phyloP scores from a whole-genome alignment of 148 eudicot genomes.

The Camellia japonica region DNA sequence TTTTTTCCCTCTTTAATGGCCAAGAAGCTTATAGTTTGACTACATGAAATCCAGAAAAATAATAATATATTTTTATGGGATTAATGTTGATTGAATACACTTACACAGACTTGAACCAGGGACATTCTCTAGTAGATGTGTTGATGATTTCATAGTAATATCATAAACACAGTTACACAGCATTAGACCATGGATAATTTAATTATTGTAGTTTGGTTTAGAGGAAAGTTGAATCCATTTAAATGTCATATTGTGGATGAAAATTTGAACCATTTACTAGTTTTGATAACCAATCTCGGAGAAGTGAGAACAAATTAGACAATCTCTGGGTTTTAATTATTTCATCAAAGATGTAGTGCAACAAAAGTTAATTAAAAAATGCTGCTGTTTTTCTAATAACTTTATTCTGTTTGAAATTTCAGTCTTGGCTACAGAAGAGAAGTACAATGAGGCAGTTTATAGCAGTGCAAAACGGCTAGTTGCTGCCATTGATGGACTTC shows the following conservation, averaged over 20 bases:
- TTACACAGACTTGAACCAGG: no score
- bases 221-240: not conserved
- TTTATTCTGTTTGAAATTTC: slow-evolving; percentile 29
- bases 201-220: not conserved
- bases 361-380: not conserved
- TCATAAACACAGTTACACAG: not conserved
- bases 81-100: no score
- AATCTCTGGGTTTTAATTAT: not conserved
- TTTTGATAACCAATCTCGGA: not conserved
- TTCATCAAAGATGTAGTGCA: not conserved
- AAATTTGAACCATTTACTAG: not conserved
- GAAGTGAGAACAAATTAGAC: not conserved
- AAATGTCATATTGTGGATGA: not conserved
- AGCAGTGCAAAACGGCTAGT: slow-evolving; percentile 86
- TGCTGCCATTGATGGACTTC: slow-evolving; percentile 91
- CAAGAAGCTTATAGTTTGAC: not conserved
- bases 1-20: no score
- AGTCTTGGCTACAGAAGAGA: slow-evolving; percentile 95
- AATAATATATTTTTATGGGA: not conserved
- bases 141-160: not conserved
- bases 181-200: not conserved
- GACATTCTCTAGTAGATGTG: not conserved
- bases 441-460: slow-evolving; percentile 87
- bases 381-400: not conserved
- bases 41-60: not conserved